These are phyloP conservation scores for Thermomucor indicae-seudaticae DNA, from an alignment of 371 early-diverging fungal species.

Conservation along the genomic window DNA sequence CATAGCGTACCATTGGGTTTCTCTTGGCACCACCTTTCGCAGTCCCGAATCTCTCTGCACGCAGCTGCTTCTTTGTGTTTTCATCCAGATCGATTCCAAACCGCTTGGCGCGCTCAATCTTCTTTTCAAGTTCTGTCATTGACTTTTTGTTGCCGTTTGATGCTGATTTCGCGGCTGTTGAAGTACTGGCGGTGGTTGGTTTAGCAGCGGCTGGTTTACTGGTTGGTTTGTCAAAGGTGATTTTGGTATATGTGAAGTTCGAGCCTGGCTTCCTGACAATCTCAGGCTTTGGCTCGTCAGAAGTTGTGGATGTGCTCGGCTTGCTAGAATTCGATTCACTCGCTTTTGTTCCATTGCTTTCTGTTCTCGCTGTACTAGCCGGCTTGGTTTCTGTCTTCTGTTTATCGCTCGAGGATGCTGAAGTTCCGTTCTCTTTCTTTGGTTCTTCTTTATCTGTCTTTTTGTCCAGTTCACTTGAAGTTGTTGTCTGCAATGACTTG, in stretches of 20 bases:
- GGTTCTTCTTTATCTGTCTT: constrained; percentile 5
- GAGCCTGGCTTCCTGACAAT: constrained; percentile 14
- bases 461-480: not conserved
- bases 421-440: constrained; percentile 9
- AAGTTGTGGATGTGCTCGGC: not conserved
- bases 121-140: constrained; percentile 29
- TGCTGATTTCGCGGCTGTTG: constrained; percentile 13
- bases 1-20: constrained; percentile 1
- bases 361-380: constrained; percentile 13
- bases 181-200: constrained; percentile 7
- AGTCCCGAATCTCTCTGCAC: constrained; percentile 40
- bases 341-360: constrained; percentile 11
- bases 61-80: constrained; percentile 32
- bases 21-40: not conserved
- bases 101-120: constrained; percentile 52
- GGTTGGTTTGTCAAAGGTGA: constrained; percentile 26
- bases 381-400: constrained; percentile 10
- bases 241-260: constrained; percentile 38
- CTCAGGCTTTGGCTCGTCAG: not conserved
- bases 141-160: constrained; percentile 11
- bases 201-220: not conserved
- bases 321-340: not conserved
- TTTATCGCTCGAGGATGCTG: constrained; percentile 12
- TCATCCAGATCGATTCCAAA: constrained; percentile 49
- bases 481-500: constrained; percentile 11